Evolutionary conservation across 2,329 filamentous ascomycete species (phyloP), one percentile per base, ranked within the genome.

Genomic region (Pseudonectria buxi): DNA sequence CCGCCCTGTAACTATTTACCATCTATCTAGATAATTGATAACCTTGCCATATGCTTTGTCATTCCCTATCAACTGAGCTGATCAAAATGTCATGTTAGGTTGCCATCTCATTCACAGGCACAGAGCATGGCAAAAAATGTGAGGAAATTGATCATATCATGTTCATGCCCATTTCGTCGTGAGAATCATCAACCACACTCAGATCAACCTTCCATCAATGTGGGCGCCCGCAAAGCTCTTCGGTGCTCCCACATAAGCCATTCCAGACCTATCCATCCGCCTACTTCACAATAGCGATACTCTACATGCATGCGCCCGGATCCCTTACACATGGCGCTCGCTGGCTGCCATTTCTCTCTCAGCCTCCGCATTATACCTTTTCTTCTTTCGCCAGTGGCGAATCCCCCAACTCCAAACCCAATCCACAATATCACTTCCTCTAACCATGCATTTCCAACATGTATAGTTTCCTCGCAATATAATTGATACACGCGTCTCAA

Each of bases 91-190:
- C n/a, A n/a, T n/a, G n/a, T n/a, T n/a, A n/a, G n/a, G n/a, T n/a
- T n/a, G n/a, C n/a, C n/a, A n/a, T n/a, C n/a, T 22, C 18, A 22
- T 5, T 22, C 18, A 22, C 18, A 22, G 18, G 18, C 18, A 22
- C 9, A 22, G 5, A 22, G 18, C 9, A 22, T 22, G 9, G 9
- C 18, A 5, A 5, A 9, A 22, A 9, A 28, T 28, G 36, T 30
- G 29, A 43, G 29, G 48, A 45, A 52, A 45, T 42, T 48, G 47
- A 47, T 57, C 55, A 51, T 58, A 56, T 50, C 48, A 53, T 57
- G 46, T 57, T 57, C 53, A 52, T 56, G 41, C 51, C 28, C 51
- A 52, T 54, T 53, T 51, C 51, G 45, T 54, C 51, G 41, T 54
- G 40, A 54, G 41, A 53, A 54, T 54, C 51, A 37, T 54, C 40